Evolutionary conservation across 169 alveolate species (phyloP), one percentile per base, ranked within the genome.

Genomic region (Theileria orientalis): DNA sequence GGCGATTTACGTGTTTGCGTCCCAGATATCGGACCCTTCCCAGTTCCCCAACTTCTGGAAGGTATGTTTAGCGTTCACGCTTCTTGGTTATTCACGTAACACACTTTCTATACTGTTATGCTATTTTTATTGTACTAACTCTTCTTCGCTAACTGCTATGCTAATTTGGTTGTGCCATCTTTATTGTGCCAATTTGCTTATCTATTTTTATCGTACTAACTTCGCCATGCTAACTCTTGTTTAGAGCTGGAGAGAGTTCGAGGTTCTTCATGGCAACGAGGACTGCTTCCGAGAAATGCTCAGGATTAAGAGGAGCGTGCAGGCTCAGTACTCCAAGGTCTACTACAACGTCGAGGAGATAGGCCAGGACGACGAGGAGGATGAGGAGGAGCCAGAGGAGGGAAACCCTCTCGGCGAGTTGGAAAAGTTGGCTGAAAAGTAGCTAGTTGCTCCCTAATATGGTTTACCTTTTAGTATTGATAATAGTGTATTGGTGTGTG

Each of bases 281-380:
- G 97, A 94, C 74, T 93, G 98, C 30, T 95, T 93, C 86, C 78
- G 92, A 42, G 98, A 96, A 44, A 93, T 91, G 95, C 90, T 91
- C 83, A 85, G 95, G 11, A 76, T 86, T 6, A 85, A 86, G 47
- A 64, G 84, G 44, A 82, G 82, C 64, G 85, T 82, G 16, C 80
- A 72, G 42, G 89, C 89, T 29, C 68, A 52, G 49, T 66, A 40
- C 68, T 51, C 73, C 72, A 73, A 66, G 46, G 79, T 69, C 11
- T 67, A 74, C 75, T 82, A 69, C 51, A 82, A 72, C 56, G 59
- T 83, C 19, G 84, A 73, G 44, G 83, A 82, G 56, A 41, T 74
- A 3, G 76, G 60, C 30, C 59, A 67, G 46, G 70, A 72, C 30
- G 49, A n/a, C 16, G 64, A 57, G 2, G 76, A 11, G 21, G 47